phyloP scores from a whole-genome alignment of 331 rosid species.

The Malus hybrid region DNA sequence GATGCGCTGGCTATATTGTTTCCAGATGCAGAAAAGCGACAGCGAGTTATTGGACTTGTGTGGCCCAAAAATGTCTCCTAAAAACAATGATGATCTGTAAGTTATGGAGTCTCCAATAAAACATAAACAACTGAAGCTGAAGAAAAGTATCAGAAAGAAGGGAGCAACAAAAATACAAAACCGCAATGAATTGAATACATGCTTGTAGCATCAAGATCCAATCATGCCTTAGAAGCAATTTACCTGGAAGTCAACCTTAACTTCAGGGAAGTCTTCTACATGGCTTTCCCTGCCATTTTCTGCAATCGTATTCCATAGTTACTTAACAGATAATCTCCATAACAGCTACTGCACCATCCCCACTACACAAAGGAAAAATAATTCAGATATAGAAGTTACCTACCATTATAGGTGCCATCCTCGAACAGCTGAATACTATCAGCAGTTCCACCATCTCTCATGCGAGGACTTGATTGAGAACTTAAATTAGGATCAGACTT shows the following conservation, averaged over 20 bases:
- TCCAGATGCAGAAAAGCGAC: conserved; percentile 91
- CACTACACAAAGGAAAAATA: neutral
- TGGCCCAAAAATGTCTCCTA: conserved; percentile 98
- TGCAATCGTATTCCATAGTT: conserved; percentile 27
- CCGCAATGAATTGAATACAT: neutral
- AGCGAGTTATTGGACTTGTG: conserved; percentile 82
- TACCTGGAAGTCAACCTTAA: conserved; percentile 87
- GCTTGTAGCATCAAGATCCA: neutral
- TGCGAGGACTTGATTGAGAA: conserved; percentile 22
- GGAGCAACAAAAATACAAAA: neutral
- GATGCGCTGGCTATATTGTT: conserved; percentile 96
- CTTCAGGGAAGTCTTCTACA: conserved; percentile 78
- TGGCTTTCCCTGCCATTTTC: conserved; percentile 48
- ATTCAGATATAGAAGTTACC: conserved; percentile 8
- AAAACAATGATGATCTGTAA: conserved; percentile 26
- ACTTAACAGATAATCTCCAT: neutral
- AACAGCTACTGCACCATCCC: neutral
- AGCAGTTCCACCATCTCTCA: conserved; percentile 31
- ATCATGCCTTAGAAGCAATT: conserved; percentile 5
- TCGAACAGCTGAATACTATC: conserved; percentile 37
- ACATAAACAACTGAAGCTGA: conserved; percentile 7
- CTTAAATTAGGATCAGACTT: conserved; percentile 26
- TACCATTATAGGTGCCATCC: conserved; percentile 33
- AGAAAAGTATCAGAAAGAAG: neutral
- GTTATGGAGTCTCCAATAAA: conserved; percentile 26